A percentile compares a stretch with the other conserved stretches of the same genome.
Conservation (phyloP, 1,284 basidiomycete genomes). For the Caloboletus firmus region DNA sequence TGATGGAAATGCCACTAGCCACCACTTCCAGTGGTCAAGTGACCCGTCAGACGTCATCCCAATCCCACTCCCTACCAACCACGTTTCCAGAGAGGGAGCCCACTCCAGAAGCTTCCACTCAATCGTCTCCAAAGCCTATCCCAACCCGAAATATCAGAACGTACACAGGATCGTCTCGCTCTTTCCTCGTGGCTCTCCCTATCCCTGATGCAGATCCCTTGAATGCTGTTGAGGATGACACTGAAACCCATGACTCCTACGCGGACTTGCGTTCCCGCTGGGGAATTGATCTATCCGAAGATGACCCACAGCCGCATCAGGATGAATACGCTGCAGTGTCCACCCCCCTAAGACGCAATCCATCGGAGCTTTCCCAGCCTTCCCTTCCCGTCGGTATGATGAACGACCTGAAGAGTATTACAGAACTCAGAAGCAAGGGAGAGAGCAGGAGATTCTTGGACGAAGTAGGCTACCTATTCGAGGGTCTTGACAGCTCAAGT, state of each 20-base stretch:
- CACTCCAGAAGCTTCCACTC: conserved; percentile 14
- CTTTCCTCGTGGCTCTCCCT: conserved; percentile 66
- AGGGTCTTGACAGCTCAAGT: conserved; percentile 60
- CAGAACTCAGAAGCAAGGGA: conserved; percentile 75
- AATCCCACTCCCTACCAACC: conserved; percentile 19
- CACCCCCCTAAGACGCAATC: conserved; percentile 28
- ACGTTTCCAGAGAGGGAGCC: conserved; percentile 13
- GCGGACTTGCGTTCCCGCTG: conserved; percentile 63
- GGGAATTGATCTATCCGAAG: conserved; percentile 75
- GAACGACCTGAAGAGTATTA: conserved; percentile 77
- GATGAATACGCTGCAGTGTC: conserved; percentile 9
- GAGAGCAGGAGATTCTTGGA: conserved; percentile 75
- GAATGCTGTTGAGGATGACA: conserved; percentile 40
- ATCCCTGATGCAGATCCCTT: conserved; percentile 25
- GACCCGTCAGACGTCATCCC: conserved; percentile 19
- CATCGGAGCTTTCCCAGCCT: conserved; percentile 21
- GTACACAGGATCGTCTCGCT: conserved; percentile 73
- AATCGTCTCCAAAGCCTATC: conserved; percentile 30
- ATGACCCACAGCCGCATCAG: conserved; percentile 49
- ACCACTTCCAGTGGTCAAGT: conserved; percentile 7
- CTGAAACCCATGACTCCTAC: conserved; percentile 66
- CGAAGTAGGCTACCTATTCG: conserved; percentile 78
- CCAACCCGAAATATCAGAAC: conserved; percentile 51
- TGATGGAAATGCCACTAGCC: not conserved
- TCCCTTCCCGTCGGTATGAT: conserved; percentile 54